These are phyloP conservation scores for Brassica carinata DNA, from an alignment of 345 rosid species.

Conservation along the genomic window DNA sequence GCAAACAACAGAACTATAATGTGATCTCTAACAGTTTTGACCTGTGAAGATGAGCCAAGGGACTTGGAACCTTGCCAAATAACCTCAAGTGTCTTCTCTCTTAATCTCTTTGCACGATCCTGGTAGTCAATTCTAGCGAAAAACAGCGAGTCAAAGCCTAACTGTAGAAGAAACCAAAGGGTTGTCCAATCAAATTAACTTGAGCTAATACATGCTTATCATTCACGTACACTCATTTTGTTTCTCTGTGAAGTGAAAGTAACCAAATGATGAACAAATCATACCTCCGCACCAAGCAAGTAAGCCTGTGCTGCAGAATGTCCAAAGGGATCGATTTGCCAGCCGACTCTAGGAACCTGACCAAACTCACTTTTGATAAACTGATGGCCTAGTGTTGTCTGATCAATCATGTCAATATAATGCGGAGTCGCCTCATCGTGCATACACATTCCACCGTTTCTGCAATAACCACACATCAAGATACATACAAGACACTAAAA, in stretches of 20 bases:
- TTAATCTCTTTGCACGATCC: slow-evolving; percentile 82
- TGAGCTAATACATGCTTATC: background rate
- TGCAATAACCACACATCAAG: slow-evolving; percentile 35
- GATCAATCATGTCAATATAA: slow-evolving; percentile 92
- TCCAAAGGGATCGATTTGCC: slow-evolving; percentile 98
- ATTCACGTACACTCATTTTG: background rate
- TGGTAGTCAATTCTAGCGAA: slow-evolving; percentile 97
- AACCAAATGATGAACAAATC: background rate
- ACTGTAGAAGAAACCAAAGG: slow-evolving; percentile 51
- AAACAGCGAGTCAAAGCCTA: slow-evolving; percentile 90
- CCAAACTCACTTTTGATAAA: slow-evolving; percentile 80
- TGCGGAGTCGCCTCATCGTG: slow-evolving; percentile 94
- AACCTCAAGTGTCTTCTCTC: slow-evolving; percentile 85
- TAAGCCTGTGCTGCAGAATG: slow-evolving; percentile 96
- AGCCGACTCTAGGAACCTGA: slow-evolving; percentile 92
- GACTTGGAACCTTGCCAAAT: slow-evolving; percentile 91
- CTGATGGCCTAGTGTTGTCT: slow-evolving; percentile 85
- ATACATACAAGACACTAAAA: background rate
- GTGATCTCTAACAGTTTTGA: slow-evolving; percentile 29
- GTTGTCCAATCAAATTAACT: slow-evolving; percentile 8
- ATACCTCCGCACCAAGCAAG: slow-evolving; percentile 94
- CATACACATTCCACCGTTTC: slow-evolving; percentile 97
- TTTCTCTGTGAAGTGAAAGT: background rate
- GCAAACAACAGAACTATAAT: slow-evolving; percentile 17
- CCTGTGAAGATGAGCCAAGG: slow-evolving; percentile 93